These are phyloP conservation scores for Rhodamnia argentea DNA, from an alignment of 345 rosid genomes.

Conservation along the genomic window DNA sequence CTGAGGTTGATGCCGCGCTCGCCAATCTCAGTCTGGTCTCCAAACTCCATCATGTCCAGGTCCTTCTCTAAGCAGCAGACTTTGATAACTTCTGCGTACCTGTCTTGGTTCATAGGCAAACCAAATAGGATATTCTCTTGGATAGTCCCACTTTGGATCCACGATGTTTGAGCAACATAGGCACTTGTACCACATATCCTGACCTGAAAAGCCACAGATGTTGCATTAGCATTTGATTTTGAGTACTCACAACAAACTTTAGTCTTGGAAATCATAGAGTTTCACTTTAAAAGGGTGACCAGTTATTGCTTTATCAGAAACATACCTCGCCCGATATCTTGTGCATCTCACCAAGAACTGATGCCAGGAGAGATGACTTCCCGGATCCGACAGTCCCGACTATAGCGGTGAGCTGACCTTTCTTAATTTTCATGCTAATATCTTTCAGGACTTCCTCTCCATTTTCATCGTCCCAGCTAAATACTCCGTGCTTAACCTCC, in stretches of 20 bases:
- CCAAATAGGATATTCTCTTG: conserved; percentile 84
- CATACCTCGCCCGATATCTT: conserved; percentile 67
- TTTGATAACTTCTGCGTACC: conserved; percentile 54
- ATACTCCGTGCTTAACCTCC: conserved; percentile 56
- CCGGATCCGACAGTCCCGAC: conserved; percentile 97
- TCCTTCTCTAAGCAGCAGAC: conserved; percentile 81
- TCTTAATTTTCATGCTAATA: conserved; percentile 46
- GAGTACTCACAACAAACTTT: neutral
- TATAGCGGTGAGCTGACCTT: conserved; percentile 78
- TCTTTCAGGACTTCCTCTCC: conserved; percentile 45
- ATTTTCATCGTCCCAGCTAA: conserved; percentile 76
- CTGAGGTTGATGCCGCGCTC: conserved; percentile 97
- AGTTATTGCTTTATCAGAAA: neutral
- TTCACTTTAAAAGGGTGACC: neutral
- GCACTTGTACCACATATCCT: conserved; percentile 73
- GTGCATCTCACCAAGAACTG: conserved; percentile 95
- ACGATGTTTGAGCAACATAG: conserved; percentile 91
- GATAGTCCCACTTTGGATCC: conserved; percentile 92
- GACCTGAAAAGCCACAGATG: conserved; percentile 25
- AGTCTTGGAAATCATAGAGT: neutral
- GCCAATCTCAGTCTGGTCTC: conserved; percentile 93
- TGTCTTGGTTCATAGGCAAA: conserved; percentile 54
- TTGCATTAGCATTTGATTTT: neutral
- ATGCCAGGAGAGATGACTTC: conserved; percentile 80
- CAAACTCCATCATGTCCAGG: conserved; percentile 88